Evolutionary conservation across 2,329 filamentous ascomycete species (phyloP).

Genomic region (Onygenales sp.): DNA sequence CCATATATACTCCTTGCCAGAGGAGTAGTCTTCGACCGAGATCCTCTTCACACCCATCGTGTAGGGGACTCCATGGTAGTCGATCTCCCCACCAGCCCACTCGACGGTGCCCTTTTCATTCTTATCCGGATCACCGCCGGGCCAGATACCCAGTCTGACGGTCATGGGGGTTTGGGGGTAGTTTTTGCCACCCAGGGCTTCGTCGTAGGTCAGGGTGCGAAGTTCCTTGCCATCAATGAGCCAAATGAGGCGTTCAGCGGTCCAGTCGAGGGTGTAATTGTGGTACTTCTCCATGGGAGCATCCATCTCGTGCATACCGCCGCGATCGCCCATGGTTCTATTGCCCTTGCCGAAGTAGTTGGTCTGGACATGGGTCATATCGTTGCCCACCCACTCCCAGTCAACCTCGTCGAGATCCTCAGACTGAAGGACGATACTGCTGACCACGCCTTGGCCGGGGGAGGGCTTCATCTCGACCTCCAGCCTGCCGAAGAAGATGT

Average conservation of each 20-base stretch:
- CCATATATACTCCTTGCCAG: slow-evolving; percentile 56
- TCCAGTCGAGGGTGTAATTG: slow-evolving; percentile 55
- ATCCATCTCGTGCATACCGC: slow-evolving; percentile 59
- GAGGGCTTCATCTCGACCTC: slow-evolving; percentile 78
- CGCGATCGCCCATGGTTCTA: slow-evolving; percentile 77
- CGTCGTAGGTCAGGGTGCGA: slow-evolving; percentile 51
- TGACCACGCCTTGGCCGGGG: slow-evolving; percentile 82
- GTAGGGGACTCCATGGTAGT: slow-evolving; percentile 47
- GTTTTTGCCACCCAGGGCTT: slow-evolving; percentile 56
- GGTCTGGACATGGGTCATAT: slow-evolving; percentile 48
- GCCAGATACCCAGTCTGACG: slow-evolving; percentile 61
- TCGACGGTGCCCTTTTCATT: slow-evolving; percentile 8
- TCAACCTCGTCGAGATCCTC: slow-evolving; percentile 94
- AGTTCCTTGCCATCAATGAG: slow-evolving; percentile 52
- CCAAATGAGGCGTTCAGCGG: slow-evolving; percentile 54
- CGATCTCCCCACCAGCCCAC: slow-evolving; percentile 13
- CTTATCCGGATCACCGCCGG: slow-evolving; percentile 46
- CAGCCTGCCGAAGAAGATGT: slow-evolving; percentile 95
- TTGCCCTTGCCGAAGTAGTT: slow-evolving; percentile 97
- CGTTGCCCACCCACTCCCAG: slow-evolving; percentile 46
- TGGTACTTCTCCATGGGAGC: slow-evolving; percentile 44
- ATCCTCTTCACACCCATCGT: slow-evolving; percentile 63
- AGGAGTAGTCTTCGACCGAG: slow-evolving; percentile 46
- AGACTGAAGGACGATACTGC: slow-evolving; percentile 84
- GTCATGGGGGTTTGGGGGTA: slow-evolving; percentile 69